phyloP scores from a whole-genome alignment of 371 early-diverging fungal genomes.

The Choanephora cucurbitarum region DNA sequence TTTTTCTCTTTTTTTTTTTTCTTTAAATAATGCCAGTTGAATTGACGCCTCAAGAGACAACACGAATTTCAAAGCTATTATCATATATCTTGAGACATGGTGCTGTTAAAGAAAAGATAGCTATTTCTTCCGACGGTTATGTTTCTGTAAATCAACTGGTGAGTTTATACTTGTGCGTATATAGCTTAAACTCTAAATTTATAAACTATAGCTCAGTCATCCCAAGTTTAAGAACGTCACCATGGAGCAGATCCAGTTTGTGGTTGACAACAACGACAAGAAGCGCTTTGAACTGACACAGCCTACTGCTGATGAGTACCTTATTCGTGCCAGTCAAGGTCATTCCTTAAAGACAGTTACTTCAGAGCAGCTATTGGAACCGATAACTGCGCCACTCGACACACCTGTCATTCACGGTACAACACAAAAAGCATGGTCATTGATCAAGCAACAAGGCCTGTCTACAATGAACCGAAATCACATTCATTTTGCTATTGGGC shows the following conservation, averaged over 20 bases:
- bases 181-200: too few relatives aligned
- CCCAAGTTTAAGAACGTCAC: conserved; percentile 59
- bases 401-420: conserved; percentile 85
- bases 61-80: conserved; percentile 72
- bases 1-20: background rate
- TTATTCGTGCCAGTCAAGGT: conserved; percentile 87
- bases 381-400: conserved; percentile 50
- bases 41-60: conserved; percentile 11
- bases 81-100: conserved; percentile 85
- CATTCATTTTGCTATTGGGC: conserved; percentile 85
- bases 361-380: conserved; percentile 54
- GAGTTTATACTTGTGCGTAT: conserved; percentile 2
- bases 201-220: conserved; percentile 55
- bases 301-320: conserved; percentile 42
- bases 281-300: conserved; percentile 67
- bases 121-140: conserved; percentile 76
- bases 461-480: conserved; percentile 82
- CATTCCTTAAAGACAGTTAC: conserved; percentile 58
- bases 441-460: conserved; percentile 67
- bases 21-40: background rate
- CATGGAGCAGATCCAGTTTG: conserved; percentile 53
- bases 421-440: conserved; percentile 51
- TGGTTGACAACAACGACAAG: conserved; percentile 79
- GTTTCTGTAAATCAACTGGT: conserved; percentile 66
- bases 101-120: conserved; percentile 74